phyloP scores from a whole-genome alignment of 1,139 yeast species.

The Diutina ranongensis region DNA sequence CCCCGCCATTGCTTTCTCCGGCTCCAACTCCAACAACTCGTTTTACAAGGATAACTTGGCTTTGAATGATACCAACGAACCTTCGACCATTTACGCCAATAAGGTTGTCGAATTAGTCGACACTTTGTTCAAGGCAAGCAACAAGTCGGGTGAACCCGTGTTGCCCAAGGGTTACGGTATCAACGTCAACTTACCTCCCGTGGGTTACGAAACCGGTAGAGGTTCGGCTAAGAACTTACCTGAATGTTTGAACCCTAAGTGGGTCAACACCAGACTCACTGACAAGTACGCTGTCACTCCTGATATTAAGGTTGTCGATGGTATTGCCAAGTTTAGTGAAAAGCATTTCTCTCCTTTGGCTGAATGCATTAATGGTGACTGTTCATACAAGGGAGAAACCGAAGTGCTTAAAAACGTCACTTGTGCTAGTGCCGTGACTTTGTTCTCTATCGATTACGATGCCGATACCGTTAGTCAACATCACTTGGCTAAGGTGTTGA shows the following conservation, averaged over 20 bases:
- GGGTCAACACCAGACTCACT: constrained; percentile 27
- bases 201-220: constrained; percentile 17
- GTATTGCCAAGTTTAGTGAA: not conserved
- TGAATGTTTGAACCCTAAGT: constrained; percentile 26
- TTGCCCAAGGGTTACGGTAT: constrained; percentile 36
- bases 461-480: constrained; percentile 12
- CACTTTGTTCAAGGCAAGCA: constrained; percentile 24
- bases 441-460: constrained; percentile 32
- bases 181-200: constrained; percentile 37
- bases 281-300: constrained; percentile 24
- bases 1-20: constrained; percentile 36
- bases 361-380: constrained; percentile 23
- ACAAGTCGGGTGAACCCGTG: constrained; percentile 13
- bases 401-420: constrained; percentile 10
- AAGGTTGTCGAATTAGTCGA: constrained; percentile 27
- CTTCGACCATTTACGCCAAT: constrained; percentile 29
- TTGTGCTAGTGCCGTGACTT: constrained; percentile 27
- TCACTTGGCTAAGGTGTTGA: not conserved
- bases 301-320: constrained; percentile 10
- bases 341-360: not conserved
- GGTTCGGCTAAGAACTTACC: not conserved
- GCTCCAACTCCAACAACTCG: constrained; percentile 31
- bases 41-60: constrained; percentile 22
- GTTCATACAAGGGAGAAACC: constrained; percentile 26
- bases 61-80: constrained; percentile 13